Conservation (phyloP, 352 stramenopile genomes). For the Phytophthora macrochlamydospora region DNA sequence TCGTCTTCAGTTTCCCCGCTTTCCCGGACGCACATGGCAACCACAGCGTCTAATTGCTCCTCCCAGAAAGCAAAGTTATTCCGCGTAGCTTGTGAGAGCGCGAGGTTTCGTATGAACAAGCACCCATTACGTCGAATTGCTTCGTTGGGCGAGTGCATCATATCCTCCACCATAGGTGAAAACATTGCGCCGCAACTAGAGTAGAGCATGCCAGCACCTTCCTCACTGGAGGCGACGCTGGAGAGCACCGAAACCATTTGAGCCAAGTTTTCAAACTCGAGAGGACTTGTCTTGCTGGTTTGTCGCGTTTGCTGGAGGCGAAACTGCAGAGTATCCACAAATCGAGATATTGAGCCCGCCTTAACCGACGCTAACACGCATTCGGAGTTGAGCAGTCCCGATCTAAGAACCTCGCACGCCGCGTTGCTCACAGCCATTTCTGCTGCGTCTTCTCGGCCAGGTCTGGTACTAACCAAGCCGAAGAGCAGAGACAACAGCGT, state of each 20-base stretch:
- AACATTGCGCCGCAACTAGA: slow-evolving; percentile 36
- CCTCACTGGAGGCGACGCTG: slow-evolving; percentile 46
- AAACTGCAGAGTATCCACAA: slow-evolving; percentile 45
- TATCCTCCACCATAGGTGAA: slow-evolving; percentile 50
- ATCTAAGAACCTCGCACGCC: slow-evolving; percentile 52
- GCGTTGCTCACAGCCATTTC: slow-evolving; percentile 35
- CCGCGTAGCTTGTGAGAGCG: slow-evolving; percentile 54
- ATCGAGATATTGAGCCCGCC: slow-evolving; percentile 39
- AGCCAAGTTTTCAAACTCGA: slow-evolving; percentile 41
- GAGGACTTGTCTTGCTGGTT: slow-evolving; percentile 38
- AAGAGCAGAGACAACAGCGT: slow-evolving; percentile 32
- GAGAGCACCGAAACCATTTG: slow-evolving; percentile 54
- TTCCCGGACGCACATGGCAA: slow-evolving; percentile 28
- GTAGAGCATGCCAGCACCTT: slow-evolving; percentile 49
- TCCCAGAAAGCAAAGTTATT: slow-evolving; percentile 72
- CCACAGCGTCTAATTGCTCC: slow-evolving; percentile 38
- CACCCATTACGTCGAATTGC: slow-evolving; percentile 34
- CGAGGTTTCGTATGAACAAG: slow-evolving; percentile 66
- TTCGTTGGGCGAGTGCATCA: slow-evolving; percentile 38
- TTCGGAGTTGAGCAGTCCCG: slow-evolving; percentile 52
- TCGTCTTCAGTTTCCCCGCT: slow-evolving; percentile 3
- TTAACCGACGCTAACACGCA: slow-evolving; percentile 55
- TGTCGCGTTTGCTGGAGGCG: slow-evolving; percentile 38
- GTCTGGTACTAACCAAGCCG: slow-evolving; percentile 22
- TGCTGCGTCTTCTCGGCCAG: slow-evolving; percentile 11